Conservation (phyloP, 441 rosid species). For the Metrosideros polymorpha region DNA sequence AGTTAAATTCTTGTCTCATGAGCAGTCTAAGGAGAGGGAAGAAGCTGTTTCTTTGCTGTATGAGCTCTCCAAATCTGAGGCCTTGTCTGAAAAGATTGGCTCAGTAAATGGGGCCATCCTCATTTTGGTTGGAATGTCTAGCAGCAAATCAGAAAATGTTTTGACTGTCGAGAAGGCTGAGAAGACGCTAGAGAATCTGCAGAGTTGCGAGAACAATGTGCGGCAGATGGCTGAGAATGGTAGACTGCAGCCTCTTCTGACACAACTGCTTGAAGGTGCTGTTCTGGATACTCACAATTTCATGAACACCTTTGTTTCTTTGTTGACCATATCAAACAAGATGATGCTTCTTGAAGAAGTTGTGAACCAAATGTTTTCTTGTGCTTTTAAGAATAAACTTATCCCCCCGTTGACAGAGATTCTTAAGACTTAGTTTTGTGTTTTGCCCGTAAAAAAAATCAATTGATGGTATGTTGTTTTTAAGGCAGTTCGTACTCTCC, state of each 20-base stretch:
- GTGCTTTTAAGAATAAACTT: not conserved
- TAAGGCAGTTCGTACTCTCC: not conserved
- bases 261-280: constrained; percentile 80
- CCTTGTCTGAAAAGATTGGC: constrained; percentile 93
- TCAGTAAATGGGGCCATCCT: constrained; percentile 89
- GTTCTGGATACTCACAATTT: not conserved
- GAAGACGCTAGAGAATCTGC: constrained; percentile 77
- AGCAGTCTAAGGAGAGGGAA: constrained; percentile 82
- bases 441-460: not conserved
- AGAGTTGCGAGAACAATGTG: constrained; percentile 70
- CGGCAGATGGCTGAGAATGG: constrained; percentile 93
- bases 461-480: not conserved
- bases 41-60: constrained; percentile 86
- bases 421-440: not conserved
- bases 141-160: constrained; percentile 77
- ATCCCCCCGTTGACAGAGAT: not conserved
- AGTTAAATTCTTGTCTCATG: constrained; percentile 82
- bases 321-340: not conserved
- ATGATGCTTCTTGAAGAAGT: not conserved
- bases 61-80: constrained; percentile 88
- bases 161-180: constrained; percentile 85
- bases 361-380: not conserved
- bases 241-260: constrained; percentile 83
- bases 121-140: constrained; percentile 83
- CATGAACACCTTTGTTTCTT: not conserved